phyloP scores from a whole-genome alignment of 1,284 basidiomycete genomes.

The Coriolopsis trogii region DNA sequence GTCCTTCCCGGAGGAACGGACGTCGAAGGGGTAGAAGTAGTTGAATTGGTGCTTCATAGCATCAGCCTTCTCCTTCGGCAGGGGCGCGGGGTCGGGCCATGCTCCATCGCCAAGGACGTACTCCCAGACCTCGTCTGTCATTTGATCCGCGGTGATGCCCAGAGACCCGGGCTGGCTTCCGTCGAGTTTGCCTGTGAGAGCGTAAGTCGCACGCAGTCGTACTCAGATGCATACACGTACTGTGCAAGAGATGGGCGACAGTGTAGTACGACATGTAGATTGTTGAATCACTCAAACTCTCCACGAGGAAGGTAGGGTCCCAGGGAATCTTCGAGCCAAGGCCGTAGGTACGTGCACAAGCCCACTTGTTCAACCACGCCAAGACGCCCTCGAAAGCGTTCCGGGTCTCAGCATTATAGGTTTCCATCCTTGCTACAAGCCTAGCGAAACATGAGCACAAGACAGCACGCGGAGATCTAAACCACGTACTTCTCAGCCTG shows the following conservation, averaged over 20 bases:
- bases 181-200: slow-evolving; percentile 63
- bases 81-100: slow-evolving; percentile 69
- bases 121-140: slow-evolving; percentile 98
- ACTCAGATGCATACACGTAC: slow-evolving; percentile 43
- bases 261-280: slow-evolving; percentile 99
- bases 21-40: slow-evolving; percentile 99
- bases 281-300: slow-evolving; percentile 96
- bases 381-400: slow-evolving; percentile 92
- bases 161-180: slow-evolving; percentile 84
- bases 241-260: slow-evolving; percentile 86
- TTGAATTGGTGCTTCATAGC: slow-evolving; percentile 89
- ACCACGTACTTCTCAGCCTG: slow-evolving; percentile 77
- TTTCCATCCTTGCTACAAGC: slow-evolving; percentile 86
- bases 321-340: slow-evolving; percentile 96
- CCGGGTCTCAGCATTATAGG: slow-evolving; percentile 87
- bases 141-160: slow-evolving; percentile 86
- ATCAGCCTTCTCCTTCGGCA: slow-evolving; percentile 82
- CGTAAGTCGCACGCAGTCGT: slow-evolving; percentile 16
- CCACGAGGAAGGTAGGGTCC: slow-evolving; percentile 97
- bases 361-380: slow-evolving; percentile 98
- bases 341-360: slow-evolving; percentile 96
- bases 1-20: slow-evolving; percentile 99
- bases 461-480: slow-evolving; percentile 1
- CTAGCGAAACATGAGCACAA: slow-evolving; percentile 41
- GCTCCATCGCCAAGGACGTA: slow-evolving; percentile 85